These are phyloP conservation scores for Ophiostoma ulmi DNA, from an alignment of 2,329 filamentous ascomycete genomes.

Conservation along the genomic window DNA sequence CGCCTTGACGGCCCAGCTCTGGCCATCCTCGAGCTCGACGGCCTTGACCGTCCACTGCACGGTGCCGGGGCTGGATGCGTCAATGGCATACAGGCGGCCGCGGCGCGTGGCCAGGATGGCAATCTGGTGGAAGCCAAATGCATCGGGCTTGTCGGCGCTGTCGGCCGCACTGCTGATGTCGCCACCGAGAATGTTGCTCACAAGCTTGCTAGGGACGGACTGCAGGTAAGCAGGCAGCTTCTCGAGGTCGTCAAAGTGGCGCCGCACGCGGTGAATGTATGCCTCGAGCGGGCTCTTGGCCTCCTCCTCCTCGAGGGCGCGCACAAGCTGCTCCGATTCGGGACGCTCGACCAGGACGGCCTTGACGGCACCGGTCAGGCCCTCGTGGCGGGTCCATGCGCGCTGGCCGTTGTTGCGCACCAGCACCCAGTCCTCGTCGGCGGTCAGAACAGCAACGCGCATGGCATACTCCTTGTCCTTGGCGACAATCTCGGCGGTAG, in stretches of 20 bases:
- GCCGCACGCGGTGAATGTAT: conserved; percentile 80
- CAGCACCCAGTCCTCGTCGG: conserved; percentile 70
- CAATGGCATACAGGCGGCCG: conserved; percentile 73
- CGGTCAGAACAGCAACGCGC: conserved; percentile 65
- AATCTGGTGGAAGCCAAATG: conserved; percentile 85
- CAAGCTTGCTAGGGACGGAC: conserved; percentile 61
- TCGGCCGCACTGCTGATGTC: conserved; percentile 38
- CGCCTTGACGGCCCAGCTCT: conserved; percentile 61
- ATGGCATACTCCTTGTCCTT: conserved; percentile 66
- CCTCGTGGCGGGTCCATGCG: conserved; percentile 77
- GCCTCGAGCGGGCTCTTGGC: conserved; percentile 61
- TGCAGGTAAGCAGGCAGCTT: conserved; percentile 69
- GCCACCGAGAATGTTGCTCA: conserved; percentile 59
- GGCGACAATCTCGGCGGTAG: conserved; percentile 66
- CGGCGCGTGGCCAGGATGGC: conserved; percentile 73
- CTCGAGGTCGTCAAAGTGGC: conserved; percentile 73
- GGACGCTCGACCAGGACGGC: conserved; percentile 76
- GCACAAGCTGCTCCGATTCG: conserved; percentile 61
- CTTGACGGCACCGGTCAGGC: conserved; percentile 70
- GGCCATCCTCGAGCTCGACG: conserved; percentile 47
- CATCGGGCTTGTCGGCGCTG: conserved; percentile 21
- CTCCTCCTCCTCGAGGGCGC: conserved; percentile 78
- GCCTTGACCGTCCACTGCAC: conserved; percentile 71
- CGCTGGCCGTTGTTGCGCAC: conserved; percentile 55
- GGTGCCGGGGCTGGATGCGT: conserved; percentile 67